phyloP scores from a whole-genome alignment of 441 rosid species.

The Adansonia gregorii region DNA sequence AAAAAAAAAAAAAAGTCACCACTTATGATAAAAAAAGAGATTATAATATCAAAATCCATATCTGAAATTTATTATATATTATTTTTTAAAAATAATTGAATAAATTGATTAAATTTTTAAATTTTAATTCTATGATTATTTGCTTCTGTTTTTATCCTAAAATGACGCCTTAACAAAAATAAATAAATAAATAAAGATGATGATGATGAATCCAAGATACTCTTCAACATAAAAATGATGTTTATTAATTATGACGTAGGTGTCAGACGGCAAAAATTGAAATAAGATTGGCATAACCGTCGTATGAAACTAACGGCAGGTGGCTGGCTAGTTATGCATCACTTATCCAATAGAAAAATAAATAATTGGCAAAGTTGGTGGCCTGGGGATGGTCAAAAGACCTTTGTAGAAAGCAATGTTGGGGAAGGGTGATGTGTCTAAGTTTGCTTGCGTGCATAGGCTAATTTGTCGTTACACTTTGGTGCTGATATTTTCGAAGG shows the following conservation, averaged over 20 bases:
- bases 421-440: background rate
- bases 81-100: too few relatives aligned
- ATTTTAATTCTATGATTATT: background rate
- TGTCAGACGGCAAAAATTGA: background rate
- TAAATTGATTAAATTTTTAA: too few relatives aligned
- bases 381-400: conserved; percentile 25
- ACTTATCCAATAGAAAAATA: conserved; percentile 2
- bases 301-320: background rate
- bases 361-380: background rate
- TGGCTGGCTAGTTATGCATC: conserved; percentile 15
- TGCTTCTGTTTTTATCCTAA: background rate
- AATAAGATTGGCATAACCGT: conserved; percentile 7
- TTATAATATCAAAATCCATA: too few relatives aligned
- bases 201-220: too few relatives aligned
- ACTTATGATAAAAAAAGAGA: too few relatives aligned
- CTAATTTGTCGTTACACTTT: background rate
- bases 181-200: too few relatives aligned
- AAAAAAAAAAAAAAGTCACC: too few relatives aligned
- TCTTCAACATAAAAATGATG: background rate
- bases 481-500: conserved; percentile 25
- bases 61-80: too few relatives aligned
- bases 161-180: background rate
- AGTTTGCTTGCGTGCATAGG: conserved; percentile 32
- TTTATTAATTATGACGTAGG: background rate
- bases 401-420: conserved; percentile 19